phyloP scores from a whole-genome alignment of 1,284 basidiomycete genomes.

The Microstroma glucosiphilum region DNA sequence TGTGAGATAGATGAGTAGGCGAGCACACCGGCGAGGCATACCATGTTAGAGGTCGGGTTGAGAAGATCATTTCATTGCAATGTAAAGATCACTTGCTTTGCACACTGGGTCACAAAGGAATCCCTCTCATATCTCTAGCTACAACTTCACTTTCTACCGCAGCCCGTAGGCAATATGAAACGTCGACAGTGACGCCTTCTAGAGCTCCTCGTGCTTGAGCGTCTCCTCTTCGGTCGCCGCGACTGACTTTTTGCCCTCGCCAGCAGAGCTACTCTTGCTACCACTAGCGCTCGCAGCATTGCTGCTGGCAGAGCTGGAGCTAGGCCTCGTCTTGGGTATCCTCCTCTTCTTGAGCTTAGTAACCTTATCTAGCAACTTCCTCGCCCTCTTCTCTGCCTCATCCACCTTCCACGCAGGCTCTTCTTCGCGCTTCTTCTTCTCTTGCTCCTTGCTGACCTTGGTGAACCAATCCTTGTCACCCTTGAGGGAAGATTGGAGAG shows the following conservation, averaged over 20 bases:
- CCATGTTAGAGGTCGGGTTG: not conserved
- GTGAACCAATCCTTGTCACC: conserved; percentile 46
- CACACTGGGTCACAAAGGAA: not conserved
- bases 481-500: conserved; percentile 29
- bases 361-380: conserved; percentile 40
- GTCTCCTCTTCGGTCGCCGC: not conserved
- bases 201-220: conserved; percentile 6
- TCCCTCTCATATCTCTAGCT: not conserved
- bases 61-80: not conserved
- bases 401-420: conserved; percentile 42
- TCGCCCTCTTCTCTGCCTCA: conserved; percentile 44
- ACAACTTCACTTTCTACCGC: not conserved
- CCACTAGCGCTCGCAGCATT: not conserved
- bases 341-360: conserved; percentile 38
- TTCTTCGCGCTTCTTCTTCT: conserved; percentile 29
- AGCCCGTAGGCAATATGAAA: not conserved
- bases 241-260: too few relatives aligned
- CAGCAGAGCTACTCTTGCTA: too few relatives aligned
- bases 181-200: not conserved
- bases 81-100: not conserved
- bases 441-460: conserved; percentile 36
- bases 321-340: conserved; percentile 43
- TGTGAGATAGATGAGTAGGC: not conserved
- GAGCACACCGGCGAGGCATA: too few relatives aligned
- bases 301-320: not conserved